Percentiles rank a stretch among this genome's conserved stretches.
Evolutionary conservation across 2,329 filamentous ascomycete species (phyloP).

Genomic region (Fusarium bulbicola): DNA sequence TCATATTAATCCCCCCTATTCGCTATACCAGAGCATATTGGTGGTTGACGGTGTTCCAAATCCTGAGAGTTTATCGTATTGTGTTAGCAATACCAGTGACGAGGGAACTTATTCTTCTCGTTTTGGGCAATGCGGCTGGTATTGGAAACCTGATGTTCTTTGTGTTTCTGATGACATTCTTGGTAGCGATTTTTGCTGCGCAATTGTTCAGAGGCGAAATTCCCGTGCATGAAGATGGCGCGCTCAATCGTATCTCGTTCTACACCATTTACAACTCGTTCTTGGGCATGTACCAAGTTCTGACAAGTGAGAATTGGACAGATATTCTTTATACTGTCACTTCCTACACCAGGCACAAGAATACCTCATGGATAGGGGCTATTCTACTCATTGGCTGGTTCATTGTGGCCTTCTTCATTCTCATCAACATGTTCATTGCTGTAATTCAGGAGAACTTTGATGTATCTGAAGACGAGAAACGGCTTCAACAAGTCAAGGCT

Average conservation of each 20-base stretch:
- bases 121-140: conserved; percentile 91
- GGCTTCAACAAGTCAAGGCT: conserved; percentile 92
- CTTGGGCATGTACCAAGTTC: conserved; percentile 95
- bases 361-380: conserved; percentile 92
- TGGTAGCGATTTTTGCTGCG: conserved; percentile 91
- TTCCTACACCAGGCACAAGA: conserved; percentile 67
- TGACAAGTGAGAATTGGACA: conserved; percentile 98
- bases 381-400: conserved; percentile 95
- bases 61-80: conserved; percentile 89
- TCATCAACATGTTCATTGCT: conserved; percentile 99
- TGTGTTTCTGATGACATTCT: conserved; percentile 93
- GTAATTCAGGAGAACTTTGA: conserved; percentile 99
- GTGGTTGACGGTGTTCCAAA: conserved; percentile 93
- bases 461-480: conserved; percentile 97
- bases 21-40: conserved; percentile 78
- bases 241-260: conserved; percentile 78
- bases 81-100: conserved; percentile 91
- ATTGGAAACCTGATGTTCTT: conserved; percentile 95
- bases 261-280: conserved; percentile 95
- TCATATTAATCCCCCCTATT: conserved; percentile 88
- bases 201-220: conserved; percentile 93
- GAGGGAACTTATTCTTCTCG: conserved; percentile 83
- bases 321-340: conserved; percentile 85
- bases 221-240: conserved; percentile 68
- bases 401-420: conserved; percentile 92